Base-by-base conservation (phyloP, 192 early-diverging fungal genomes). In the Jimgerdemannia flammicorona region DNA sequence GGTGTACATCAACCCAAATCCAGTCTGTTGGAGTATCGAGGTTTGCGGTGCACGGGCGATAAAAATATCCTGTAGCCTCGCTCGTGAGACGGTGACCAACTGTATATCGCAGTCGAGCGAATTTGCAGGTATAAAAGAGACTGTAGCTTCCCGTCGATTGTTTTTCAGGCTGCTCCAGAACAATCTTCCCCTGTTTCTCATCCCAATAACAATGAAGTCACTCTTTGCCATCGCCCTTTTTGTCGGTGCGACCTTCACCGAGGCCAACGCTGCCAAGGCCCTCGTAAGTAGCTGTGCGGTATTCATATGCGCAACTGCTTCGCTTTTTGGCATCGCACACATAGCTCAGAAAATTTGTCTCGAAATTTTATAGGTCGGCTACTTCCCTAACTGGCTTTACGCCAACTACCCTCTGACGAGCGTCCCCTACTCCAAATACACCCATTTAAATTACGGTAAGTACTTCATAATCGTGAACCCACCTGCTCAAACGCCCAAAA, bases 361-460 rank as follows among this genome's bases (percentile, higher is more conserved):
- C 14, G 6, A 6, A 10, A 14, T 59, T 59, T 14, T 14, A 59
- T 68, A 68, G 67, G 40, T 41, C 67, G 67, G 81, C 10, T 83
- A 83, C 42, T 77, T 83, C 43, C 81, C 81, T 41, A 83, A 83
- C 59, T 83, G 81, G 81, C 73, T 83, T 3, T 83, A 83, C 74
- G 76, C 72, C 8, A 83, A 79, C 43, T 83, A 79, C 64, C 73
- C 78, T 17, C 40, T 77, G 39, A 49, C 70, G 42, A 67, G 66
- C 9, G 71, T 83, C 29, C 69, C 74, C 14, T 79, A 72, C 59
- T 40, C 73, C 18, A 79, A 83, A 69, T 83, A 83, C 65, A 79
- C 81, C 1, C 81, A 83, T 43, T 74, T 83, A 72, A 79, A 83
- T 63, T 83, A 83, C 69, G 81, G 81, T 83, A 83, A 39, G 41